Base-by-base conservation (phyloP, 768 basidiomycete species). In the Termitomyces heimii region DNA sequence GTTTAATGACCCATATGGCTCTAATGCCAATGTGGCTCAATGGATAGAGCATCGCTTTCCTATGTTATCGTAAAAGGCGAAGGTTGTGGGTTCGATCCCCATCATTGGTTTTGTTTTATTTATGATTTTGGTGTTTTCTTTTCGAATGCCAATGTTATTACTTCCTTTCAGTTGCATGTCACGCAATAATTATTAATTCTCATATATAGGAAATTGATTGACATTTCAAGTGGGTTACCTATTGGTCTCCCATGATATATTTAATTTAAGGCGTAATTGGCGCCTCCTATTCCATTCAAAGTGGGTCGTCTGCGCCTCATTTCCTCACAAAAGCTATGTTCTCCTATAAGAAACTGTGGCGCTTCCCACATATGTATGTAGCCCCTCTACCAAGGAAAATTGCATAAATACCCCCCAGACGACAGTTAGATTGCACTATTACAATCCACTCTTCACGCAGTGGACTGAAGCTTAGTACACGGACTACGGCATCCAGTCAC, bases 21-120 rank as follows among this genome's bases (percentile, higher is more conserved):
- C 1, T 12, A 34, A 8, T 2, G 50, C 50, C 35, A 39, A 51
- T 51, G 50, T 51, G 50, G 50, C 50, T 51, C 50, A 51, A 51
- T 51, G 50, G 50, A 32, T 39, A 51, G 35, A 51, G 50, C 50
- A 28, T 51, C 50, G 35, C 50, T 51, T 51, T 37, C 35, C 50
- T 37, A 51, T 9, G 0, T 0, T 24, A 4, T 13, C 0, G 13
- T 1, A 12, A 0, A 6, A 50, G 35, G 50, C 35, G 35, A 51
- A 39, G 26, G 50, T 39, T 51, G 50, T 51, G 50, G 50, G 50
- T 51, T 51, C 50, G 35, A 51, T 26, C 50, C 35, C 50, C 35
- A 39, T 37, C 35, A 39, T 39, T 51, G 49, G 49, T 51, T 51
- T 5, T 34, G 7, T 13, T 13, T 34, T 34, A 9, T 13, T 12